Evolutionary conservation across 148 eudicot genomes (phyloP), one percentile per base, ranked within the genome.

Genomic region (Camellia sinensis): DNA sequence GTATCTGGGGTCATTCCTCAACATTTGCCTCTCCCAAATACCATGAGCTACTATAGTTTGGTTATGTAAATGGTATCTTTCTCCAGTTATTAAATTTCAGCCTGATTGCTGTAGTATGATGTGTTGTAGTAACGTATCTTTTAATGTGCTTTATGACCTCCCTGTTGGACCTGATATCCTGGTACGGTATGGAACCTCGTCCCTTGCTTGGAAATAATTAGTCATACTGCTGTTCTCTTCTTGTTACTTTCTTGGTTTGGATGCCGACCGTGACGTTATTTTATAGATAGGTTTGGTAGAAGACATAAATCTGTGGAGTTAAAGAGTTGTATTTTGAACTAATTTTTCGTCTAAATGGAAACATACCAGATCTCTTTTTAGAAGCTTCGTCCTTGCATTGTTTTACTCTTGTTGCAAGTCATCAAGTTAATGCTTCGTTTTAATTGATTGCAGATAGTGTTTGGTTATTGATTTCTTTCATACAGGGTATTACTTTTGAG

Each of bases 401-500:
- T 17, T 29, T 9, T 45, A 22, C 3, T 6, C 5, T 75, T 19
- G 7, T n/a, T 73, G 37, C 7, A 9, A 43, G 14, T 10, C 64
- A 54, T 78, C 54, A 67, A 78, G 15, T 48, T 67, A 1, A 67
- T 12, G 6, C 37, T 7, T 40, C 66, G 18, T 65, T 44, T 73
- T 52, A 13, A 21, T 18, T 29, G 52, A 37, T 17, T n/a, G 21
- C 52, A 13, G 57, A 73, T 73, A 22, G 6, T 74, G 11, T n/a
- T 65, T 63, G 21, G 48, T 80, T 40, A 10, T 14, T 17, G 57
- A 21, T 62, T 66, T 76, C 12, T 76, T 73, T 37, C 21, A 12
- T 84, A 76, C 82, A 95, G 99, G 97, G 97, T 63, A 90, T 91
- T 15, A 83, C 90, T 70, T 91, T 87, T 88, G 98, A 90, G 87